These are phyloP conservation scores for Mollisiaceae sp. DNA, from an alignment of 2,329 filamentous ascomycete genomes.

Conservation along the genomic window DNA sequence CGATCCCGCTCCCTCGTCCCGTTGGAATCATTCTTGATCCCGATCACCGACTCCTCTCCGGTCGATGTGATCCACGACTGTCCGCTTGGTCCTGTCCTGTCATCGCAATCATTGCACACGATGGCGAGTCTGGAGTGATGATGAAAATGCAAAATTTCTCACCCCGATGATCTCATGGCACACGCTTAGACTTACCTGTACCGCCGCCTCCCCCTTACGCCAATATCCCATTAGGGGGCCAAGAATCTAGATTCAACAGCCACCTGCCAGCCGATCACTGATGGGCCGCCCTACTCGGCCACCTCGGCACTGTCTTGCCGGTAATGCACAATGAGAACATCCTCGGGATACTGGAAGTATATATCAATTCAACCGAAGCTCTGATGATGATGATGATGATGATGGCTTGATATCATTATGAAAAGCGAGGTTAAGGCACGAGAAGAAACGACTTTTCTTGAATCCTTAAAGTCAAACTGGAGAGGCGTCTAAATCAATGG, in stretches of 20 bases:
- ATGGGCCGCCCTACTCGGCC: not conserved
- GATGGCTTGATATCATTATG: no score
- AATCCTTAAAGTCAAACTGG: no score
- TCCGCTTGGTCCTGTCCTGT: not conserved
- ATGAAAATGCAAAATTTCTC: not conserved
- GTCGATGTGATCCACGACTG: not conserved
- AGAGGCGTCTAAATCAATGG: no score
- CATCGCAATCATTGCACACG: not conserved
- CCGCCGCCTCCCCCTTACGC: not conserved
- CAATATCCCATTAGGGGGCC: not conserved
- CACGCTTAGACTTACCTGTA: not conserved
- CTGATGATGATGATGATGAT: no score
- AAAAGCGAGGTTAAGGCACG: no score
- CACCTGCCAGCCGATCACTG: not conserved
- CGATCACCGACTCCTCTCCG: not conserved
- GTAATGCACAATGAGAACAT: not conserved
- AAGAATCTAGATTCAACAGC: not conserved
- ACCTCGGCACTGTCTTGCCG: not conserved
- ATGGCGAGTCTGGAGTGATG: not conserved
- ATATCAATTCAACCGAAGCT: no score
- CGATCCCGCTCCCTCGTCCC: not conserved
- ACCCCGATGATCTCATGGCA: slow-evolving; percentile 6
- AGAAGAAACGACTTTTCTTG: no score
- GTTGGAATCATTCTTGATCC: not conserved
- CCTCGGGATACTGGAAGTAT: no score